phyloP scores from a whole-genome alignment of 495 filamentous ascomycete species.

The Cercophora sp. region DNA sequence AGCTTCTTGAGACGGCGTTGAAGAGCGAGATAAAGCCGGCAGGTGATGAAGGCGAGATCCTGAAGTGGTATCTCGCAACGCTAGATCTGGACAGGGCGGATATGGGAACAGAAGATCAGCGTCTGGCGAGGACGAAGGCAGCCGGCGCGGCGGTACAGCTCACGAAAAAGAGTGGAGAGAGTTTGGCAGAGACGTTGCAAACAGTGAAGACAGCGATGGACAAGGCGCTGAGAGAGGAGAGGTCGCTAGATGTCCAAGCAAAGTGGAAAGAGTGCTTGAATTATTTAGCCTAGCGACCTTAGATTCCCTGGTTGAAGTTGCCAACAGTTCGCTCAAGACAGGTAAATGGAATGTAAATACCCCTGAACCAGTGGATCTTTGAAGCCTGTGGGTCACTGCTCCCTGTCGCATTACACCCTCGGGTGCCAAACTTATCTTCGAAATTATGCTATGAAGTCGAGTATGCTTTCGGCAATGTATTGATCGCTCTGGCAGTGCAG shows the following conservation, averaged over 20 bases:
- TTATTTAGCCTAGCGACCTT: slow-evolving; percentile 11
- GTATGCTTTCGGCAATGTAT: too few species aligned
- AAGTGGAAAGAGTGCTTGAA: slow-evolving; percentile 26
- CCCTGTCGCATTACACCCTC: too few species aligned
- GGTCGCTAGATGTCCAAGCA: slow-evolving; percentile 42
- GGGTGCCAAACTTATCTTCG: too few species aligned
- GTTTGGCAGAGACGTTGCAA: slow-evolving; percentile 10
- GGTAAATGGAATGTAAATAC: too few species aligned
- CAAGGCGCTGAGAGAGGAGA: slow-evolving; percentile 32
- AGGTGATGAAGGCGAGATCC: slow-evolving; percentile 14
- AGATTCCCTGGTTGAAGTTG: too few species aligned
- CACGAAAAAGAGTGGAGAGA: slow-evolving; percentile 19
- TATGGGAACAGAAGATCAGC: slow-evolving; percentile 35
- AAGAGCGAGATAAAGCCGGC: slow-evolving; percentile 18
- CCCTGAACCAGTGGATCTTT: too few species aligned
- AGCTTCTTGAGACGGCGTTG: slow-evolving; percentile 25
- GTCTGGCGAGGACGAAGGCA: slow-evolving; percentile 36
- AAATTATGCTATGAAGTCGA: too few species aligned
- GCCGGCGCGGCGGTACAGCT: slow-evolving; percentile 28
- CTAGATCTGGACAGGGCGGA: slow-evolving; percentile 35
- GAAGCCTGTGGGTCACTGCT: too few species aligned
- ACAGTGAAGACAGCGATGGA: slow-evolving; percentile 23
- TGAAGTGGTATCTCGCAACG: slow-evolving; percentile 35
- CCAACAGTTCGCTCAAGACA: too few species aligned
- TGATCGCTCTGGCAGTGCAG: too few species aligned